Base-by-base conservation (phyloP, 2,329 filamentous ascomycete species). In the Fusarium sp. region DNA sequence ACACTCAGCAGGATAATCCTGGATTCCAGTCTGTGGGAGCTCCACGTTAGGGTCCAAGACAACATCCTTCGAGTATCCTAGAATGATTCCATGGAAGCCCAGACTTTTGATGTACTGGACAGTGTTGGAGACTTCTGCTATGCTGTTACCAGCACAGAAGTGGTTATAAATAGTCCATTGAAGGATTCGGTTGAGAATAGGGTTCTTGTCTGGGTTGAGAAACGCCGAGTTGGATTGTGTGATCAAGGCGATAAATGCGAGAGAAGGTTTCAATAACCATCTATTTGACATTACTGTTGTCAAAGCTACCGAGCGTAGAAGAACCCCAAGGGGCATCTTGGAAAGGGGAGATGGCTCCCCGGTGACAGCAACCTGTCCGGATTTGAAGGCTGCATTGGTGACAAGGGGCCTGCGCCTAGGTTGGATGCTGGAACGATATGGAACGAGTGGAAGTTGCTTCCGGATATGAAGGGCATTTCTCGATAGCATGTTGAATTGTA, bases 101-200 rank as follows among this genome's bases (percentile, higher is more conserved):
- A 85, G 70, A 0, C 64, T 58, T 64, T 81, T 82, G 46, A 85
- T 80, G 2, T 75, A 74, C 3, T 73, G 68, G 24, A 83, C 77
- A 0, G 79, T 82, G 6, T 71, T 71, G 29, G 76, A 74, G 2
- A 85, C 81, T 52, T 85, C 82, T 1, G 56, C 50, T 36, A 77
- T 75, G 48, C 80, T 84, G 26, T 79, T 78, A 1, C 83, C 83
- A 0, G 83, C 83, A 59, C 83, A 85, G 71, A 86, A 86, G 42
- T 86, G 84, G 55, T 84, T 79, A 65, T 86, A 86, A 13, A 85
- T 75, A 4, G 81, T 68, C 44, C 76, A 72, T 39, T 79, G 76
- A 10, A 85, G 68, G 4, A 83, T 15, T 1, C 75, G 75, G 64
- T 83, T 83, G 13, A 74, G 56, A 1, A 71, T 7, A 1, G 65